These are phyloP conservation scores for Epichloe typhina DNA, from an alignment of 2,329 filamentous ascomycete species.

Conservation along the genomic window DNA sequence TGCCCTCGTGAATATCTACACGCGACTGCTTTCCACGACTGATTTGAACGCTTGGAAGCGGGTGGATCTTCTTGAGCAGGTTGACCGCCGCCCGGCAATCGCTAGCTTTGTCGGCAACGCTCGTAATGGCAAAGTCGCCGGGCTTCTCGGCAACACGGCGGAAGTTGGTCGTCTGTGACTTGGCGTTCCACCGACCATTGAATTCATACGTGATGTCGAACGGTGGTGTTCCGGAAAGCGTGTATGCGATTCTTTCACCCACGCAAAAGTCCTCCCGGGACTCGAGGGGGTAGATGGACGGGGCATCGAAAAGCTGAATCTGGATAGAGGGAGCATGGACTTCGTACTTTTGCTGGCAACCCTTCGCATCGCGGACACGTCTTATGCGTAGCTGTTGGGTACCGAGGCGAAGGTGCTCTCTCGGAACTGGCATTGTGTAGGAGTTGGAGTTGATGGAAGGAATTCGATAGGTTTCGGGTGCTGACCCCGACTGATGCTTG, in stretches of 20 bases:
- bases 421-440: slow-evolving; percentile 74
- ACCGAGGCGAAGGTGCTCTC: slow-evolving; percentile 74
- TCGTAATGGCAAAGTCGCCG: slow-evolving; percentile 77
- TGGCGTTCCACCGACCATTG: slow-evolving; percentile 67
- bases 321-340: slow-evolving; percentile 64
- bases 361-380: slow-evolving; percentile 74
- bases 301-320: slow-evolving; percentile 85
- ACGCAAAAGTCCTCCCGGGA: slow-evolving; percentile 83
- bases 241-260: slow-evolving; percentile 86
- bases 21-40: slow-evolving; percentile 69
- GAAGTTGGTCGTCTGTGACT: slow-evolving; percentile 69
- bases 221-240: slow-evolving; percentile 76
- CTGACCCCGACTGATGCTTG: slow-evolving; percentile 72
- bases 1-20: slow-evolving; percentile 93
- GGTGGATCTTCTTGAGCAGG: slow-evolving; percentile 74
- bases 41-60: slow-evolving; percentile 82
- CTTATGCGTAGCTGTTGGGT: slow-evolving; percentile 80
- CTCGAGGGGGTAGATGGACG: slow-evolving; percentile 79
- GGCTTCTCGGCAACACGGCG: slow-evolving; percentile 85
- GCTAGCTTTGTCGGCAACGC: slow-evolving; percentile 74
- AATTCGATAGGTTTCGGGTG: slow-evolving; percentile 70
- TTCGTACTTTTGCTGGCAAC: slow-evolving; percentile 71
- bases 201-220: slow-evolving; percentile 93
- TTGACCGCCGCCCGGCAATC: slow-evolving; percentile 73
- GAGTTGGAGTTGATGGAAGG: slow-evolving; percentile 62